A percentile compares a stretch with the other conserved stretches of the same genome.
These are phyloP conservation scores for Vairimorpha ceranae DNA, from an alignment of 371 early-diverging fungal genomes.

Conservation along the genomic window DNA sequence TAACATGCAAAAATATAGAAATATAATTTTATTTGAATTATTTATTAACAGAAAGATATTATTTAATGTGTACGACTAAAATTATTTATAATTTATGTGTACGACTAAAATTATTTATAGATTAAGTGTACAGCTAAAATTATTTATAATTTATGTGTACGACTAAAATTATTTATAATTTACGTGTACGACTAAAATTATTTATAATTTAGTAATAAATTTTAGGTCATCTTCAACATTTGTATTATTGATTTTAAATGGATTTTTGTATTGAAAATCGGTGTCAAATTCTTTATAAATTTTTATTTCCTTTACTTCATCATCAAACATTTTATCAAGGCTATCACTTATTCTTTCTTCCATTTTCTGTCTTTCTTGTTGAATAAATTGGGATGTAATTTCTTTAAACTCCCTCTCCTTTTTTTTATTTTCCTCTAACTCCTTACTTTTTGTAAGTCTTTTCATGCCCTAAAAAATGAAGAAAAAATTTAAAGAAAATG, in stretches of 20 bases:
- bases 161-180: not conserved
- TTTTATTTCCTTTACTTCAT: constrained; percentile 10
- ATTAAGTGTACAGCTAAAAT: too few species aligned
- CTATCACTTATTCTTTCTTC: not conserved
- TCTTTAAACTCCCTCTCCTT: constrained; percentile 1
- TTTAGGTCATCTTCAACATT: not conserved
- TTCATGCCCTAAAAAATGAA: not conserved
- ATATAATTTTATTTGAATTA: not conserved
- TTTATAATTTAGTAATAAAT: constrained; percentile 4
- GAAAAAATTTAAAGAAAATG: not conserved
- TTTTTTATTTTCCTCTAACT: not conserved
- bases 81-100: not conserved
- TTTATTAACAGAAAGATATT: not conserved
- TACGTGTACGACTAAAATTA: too few species aligned
- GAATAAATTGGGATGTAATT: not conserved
- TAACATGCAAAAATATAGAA: not conserved
- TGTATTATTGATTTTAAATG: not conserved
- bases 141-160: not conserved
- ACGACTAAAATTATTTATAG: not conserved
- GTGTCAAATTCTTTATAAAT: constrained; percentile 10
- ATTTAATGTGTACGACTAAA: not conserved
- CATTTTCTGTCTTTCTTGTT: not conserved
- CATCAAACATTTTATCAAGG: constrained; percentile 19
- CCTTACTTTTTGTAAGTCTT: constrained; percentile 4
- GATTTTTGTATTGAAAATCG: constrained; percentile 9